Conservation (phyloP, 2,329 filamentous ascomycete genomes). For the Coleophoma cylindrospora region DNA sequence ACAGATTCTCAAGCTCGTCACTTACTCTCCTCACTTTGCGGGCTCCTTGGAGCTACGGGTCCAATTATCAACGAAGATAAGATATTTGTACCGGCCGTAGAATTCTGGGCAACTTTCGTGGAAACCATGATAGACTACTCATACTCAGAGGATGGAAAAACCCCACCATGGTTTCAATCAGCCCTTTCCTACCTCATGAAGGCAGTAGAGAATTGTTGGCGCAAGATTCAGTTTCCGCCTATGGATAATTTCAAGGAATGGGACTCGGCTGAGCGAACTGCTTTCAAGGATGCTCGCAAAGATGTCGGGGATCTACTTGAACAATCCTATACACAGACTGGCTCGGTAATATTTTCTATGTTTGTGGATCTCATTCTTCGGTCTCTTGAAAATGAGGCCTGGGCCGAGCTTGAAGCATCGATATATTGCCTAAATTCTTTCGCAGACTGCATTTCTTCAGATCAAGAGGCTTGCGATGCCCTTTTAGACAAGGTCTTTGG, state of each 20-base stretch:
- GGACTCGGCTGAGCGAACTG: conserved; percentile 64
- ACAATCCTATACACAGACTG: conserved; percentile 60
- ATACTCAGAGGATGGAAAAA: conserved; percentile 42
- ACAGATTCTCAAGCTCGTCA: conserved; percentile 40
- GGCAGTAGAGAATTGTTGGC: conserved; percentile 61
- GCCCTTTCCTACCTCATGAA: conserved; percentile 57
- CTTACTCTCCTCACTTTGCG: conserved; percentile 55
- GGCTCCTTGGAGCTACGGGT: conserved; percentile 61
- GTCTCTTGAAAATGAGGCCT: conserved; percentile 42
- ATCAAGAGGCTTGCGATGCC: conserved; percentile 46
- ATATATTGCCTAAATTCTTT: conserved; percentile 61
- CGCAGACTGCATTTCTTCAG: conserved; percentile 59
- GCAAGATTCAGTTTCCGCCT: conserved; percentile 59
- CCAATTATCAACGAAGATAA: conserved; percentile 68
- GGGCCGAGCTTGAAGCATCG: conserved; percentile 56
- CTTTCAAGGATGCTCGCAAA: conserved; percentile 67
- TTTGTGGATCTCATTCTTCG: conserved; percentile 52
- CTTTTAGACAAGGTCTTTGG: conserved; percentile 58
- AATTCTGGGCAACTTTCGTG: conserved; percentile 77
- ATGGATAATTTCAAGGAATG: conserved; percentile 53
- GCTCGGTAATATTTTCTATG: conserved; percentile 47
- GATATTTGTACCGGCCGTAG: conserved; percentile 66
- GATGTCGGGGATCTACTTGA: conserved; percentile 77
- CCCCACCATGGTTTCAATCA: conserved; percentile 49
- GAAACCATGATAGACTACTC: conserved; percentile 60